Evolutionary conservation across 2,329 filamentous ascomycete genomes (phyloP).

Genomic region (Fusarium verrucosum): DNA sequence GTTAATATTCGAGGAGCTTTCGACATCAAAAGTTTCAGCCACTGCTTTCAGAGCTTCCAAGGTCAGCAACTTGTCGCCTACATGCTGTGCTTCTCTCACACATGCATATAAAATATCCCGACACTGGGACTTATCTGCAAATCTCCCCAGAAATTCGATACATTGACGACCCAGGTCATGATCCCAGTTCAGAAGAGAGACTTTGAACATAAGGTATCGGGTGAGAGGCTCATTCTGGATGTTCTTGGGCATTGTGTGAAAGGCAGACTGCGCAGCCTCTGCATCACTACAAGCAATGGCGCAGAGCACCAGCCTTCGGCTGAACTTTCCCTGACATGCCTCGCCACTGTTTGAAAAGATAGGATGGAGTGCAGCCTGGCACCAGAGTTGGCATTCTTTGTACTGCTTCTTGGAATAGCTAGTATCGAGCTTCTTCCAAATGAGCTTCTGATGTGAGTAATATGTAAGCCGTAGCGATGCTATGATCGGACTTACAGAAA

Average conservation of each 20-base stretch:
- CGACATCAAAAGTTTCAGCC: constrained; percentile 40
- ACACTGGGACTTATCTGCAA: constrained; percentile 56
- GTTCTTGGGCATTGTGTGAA: constrained; percentile 66
- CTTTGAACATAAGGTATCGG: constrained; percentile 78
- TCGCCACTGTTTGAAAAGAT: constrained; percentile 73
- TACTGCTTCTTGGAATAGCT: constrained; percentile 63
- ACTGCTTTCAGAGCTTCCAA: constrained; percentile 50
- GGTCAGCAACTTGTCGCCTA: constrained; percentile 68
- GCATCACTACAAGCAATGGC: constrained; percentile 60
- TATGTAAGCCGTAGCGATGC: background rate
- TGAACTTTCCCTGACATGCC: constrained; percentile 72
- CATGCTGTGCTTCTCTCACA: constrained; percentile 76
- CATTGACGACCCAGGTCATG: constrained; percentile 68
- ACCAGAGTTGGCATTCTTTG: constrained; percentile 73
- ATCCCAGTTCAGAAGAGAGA: constrained; percentile 69
- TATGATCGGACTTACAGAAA: constrained; percentile 63
- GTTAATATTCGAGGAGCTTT: constrained; percentile 39
- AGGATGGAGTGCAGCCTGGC: constrained; percentile 70
- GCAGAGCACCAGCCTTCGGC: constrained; percentile 78
- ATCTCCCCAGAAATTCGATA: constrained; percentile 67
- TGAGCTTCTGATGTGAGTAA: constrained; percentile 60
- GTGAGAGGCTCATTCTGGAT: constrained; percentile 71
- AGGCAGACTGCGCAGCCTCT: constrained; percentile 49
- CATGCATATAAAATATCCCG: constrained; percentile 80
- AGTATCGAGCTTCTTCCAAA: constrained; percentile 82